Evolutionary conservation across 1,139 yeast species (phyloP).

Genomic region (Yamadazyma oceani): DNA sequence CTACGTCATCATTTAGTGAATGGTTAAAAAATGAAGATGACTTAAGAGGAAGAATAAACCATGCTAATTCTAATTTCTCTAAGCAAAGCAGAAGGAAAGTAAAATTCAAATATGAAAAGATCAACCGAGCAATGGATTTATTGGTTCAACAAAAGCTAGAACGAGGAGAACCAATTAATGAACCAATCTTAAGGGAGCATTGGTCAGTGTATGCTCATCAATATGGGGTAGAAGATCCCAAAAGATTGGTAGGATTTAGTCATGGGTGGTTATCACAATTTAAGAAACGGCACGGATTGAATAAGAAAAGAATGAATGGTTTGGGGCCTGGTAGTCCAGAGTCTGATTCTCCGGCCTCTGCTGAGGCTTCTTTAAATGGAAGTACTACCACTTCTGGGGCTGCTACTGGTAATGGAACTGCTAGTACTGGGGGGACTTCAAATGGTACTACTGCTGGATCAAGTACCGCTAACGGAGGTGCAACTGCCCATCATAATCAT

Average conservation of each 20-base stretch:
- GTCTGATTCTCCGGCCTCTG: neutral
- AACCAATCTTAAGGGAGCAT: constrained; percentile 54
- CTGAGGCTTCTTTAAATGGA: constrained; percentile 3
- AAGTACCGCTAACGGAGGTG: neutral
- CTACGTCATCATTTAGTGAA: constrained; percentile 59
- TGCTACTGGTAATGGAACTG: constrained; percentile 1
- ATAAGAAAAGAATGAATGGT: constrained; percentile 36
- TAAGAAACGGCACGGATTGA: constrained; percentile 57
- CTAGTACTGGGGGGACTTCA: neutral
- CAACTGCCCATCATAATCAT: neutral
- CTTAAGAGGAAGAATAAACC: constrained; percentile 41
- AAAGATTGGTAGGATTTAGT: constrained; percentile 51
- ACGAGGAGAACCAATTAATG: constrained; percentile 49
- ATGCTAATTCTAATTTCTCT: constrained; percentile 35
- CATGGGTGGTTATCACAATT: constrained; percentile 65
- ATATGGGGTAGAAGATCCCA: constrained; percentile 61
- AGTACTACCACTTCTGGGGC: constrained; percentile 6
- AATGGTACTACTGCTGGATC: neutral
- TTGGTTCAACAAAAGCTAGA: constrained; percentile 47
- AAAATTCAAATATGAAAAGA: constrained; percentile 55
- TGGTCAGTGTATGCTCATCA: constrained; percentile 58
- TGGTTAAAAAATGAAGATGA: constrained; percentile 58
- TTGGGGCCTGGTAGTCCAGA: neutral
- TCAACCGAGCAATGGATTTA: constrained; percentile 57
- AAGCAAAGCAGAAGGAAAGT: constrained; percentile 48